Evolutionary conservation across 1,284 basidiomycete genomes (phyloP).

Genomic region (Rhodotorula sp.): DNA sequence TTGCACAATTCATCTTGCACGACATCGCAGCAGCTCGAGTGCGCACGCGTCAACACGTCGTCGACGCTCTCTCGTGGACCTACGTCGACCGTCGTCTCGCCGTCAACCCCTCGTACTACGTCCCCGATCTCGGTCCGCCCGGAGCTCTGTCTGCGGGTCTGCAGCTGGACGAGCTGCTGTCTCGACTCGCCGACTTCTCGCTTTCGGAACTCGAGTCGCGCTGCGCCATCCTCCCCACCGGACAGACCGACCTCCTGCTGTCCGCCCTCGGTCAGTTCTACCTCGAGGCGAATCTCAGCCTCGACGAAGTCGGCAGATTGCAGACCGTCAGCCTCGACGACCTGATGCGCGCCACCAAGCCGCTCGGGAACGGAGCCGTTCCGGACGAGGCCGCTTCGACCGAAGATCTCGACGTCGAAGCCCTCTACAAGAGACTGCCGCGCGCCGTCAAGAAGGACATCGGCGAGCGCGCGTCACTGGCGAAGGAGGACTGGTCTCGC

Average conservation of each 20-base stretch:
- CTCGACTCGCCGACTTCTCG: conserved; percentile 64
- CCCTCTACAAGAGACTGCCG: conserved; percentile 34
- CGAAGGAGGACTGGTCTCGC: conserved; percentile 3
- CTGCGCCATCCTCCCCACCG: conserved; percentile 21
- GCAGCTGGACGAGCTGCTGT: conserved; percentile 59
- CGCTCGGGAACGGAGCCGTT: neutral
- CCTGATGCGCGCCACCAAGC: conserved; percentile 10
- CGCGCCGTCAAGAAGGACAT: conserved; percentile 27
- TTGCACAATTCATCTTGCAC: conserved; percentile 16
- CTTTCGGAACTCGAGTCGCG: conserved; percentile 23
- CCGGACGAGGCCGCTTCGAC: too few relatives aligned
- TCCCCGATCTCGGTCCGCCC: conserved; percentile 43
- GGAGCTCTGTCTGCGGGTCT: conserved; percentile 36
- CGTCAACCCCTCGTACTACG: conserved; percentile 86
- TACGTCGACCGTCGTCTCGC: conserved; percentile 69
- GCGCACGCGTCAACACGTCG: conserved; percentile 63
- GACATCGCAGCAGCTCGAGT: conserved; percentile 49
- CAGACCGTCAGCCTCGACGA: conserved; percentile 22
- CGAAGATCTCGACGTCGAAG: conserved; percentile 14
- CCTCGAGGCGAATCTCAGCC: neutral
- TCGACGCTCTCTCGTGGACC: conserved; percentile 77
- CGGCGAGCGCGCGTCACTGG: conserved; percentile 9
- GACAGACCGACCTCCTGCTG: conserved; percentile 14
- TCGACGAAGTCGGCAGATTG: conserved; percentile 29
- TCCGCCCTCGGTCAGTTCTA: conserved; percentile 21